Percentiles rank a stretch among this genome's conserved stretches.
Conservation (phyloP, 2,329 filamentous ascomycete species). For the Talaromyces islandicus region DNA sequence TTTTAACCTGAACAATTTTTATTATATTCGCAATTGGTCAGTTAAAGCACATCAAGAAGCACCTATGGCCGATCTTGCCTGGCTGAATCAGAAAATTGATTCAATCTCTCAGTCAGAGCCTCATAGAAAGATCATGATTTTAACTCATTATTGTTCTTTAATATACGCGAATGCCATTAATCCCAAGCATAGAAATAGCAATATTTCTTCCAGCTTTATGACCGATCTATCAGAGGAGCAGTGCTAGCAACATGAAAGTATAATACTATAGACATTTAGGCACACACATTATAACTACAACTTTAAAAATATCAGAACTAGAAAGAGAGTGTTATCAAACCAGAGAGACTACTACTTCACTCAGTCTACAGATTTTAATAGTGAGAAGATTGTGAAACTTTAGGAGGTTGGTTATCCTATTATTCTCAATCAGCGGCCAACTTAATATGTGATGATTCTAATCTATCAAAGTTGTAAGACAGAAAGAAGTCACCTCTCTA, state of each 20-base stretch:
- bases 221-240: constrained; percentile 30
- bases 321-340: neutral
- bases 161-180: constrained; percentile 19
- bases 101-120: constrained; percentile 24
- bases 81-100: constrained; percentile 35
- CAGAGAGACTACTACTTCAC: neutral
- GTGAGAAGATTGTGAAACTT: neutral
- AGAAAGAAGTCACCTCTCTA: neutral
- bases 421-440: too few relatives aligned
- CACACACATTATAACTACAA: constrained; percentile 41
- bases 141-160: constrained; percentile 35
- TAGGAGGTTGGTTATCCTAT: too few relatives aligned
- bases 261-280: constrained; percentile 38
- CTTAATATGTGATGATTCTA: neutral
- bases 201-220: constrained; percentile 30
- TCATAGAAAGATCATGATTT: constrained; percentile 29
- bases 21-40: constrained; percentile 35
- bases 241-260: constrained; percentile 23
- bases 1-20: constrained; percentile 49
- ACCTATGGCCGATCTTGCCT: constrained; percentile 29
- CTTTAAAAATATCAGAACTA: constrained; percentile 8
- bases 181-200: constrained; percentile 26
- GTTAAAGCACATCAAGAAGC: constrained; percentile 25
- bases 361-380: neutral
- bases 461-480: neutral